Conservation (phyloP, 2,329 filamentous ascomycete genomes). For the Aspergillus terreus region DNA sequence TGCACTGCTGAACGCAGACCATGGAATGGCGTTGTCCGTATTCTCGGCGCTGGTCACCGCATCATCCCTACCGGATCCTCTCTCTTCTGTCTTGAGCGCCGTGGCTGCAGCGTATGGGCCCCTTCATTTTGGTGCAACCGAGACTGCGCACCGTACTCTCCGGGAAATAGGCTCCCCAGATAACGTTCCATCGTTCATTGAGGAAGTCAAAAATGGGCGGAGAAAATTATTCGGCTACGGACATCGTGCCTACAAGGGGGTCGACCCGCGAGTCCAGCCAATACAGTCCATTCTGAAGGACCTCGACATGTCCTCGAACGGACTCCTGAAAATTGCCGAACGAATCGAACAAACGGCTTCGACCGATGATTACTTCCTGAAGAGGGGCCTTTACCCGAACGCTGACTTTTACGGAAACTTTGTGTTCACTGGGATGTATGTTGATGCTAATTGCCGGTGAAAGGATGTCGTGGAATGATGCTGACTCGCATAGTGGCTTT, state of each 20-base stretch:
- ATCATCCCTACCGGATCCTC: constrained; percentile 53
- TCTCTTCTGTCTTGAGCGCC: constrained; percentile 51
- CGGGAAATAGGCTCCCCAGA: constrained; percentile 22
- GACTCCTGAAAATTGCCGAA: constrained; percentile 22
- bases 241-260: constrained; percentile 28
- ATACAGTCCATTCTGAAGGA: constrained; percentile 25
- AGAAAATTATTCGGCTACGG: constrained; percentile 29
- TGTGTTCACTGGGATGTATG: constrained; percentile 40
- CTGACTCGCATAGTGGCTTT: constrained; percentile 19
- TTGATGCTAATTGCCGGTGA: not conserved
- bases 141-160: constrained; percentile 49
- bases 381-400: constrained; percentile 39
- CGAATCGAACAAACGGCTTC: constrained; percentile 23
- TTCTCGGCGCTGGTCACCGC: constrained; percentile 56
- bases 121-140: constrained; percentile 58
- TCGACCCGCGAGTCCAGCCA: constrained; percentile 24
- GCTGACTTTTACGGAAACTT: constrained; percentile 46
- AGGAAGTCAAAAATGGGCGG: constrained; percentile 24
- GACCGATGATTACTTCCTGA: constrained; percentile 25
- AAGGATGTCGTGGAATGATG: not conserved
- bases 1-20: constrained; percentile 56
- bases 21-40: constrained; percentile 58
- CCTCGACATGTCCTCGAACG: constrained; percentile 12
- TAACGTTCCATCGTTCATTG: constrained; percentile 24
- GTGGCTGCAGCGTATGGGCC: constrained; percentile 55